A percentile compares a stretch with the other conserved stretches of the same genome.
These are phyloP conservation scores for Peziza echinospora DNA, from an alignment of 495 filamentous ascomycete genomes.

Conservation along the genomic window DNA sequence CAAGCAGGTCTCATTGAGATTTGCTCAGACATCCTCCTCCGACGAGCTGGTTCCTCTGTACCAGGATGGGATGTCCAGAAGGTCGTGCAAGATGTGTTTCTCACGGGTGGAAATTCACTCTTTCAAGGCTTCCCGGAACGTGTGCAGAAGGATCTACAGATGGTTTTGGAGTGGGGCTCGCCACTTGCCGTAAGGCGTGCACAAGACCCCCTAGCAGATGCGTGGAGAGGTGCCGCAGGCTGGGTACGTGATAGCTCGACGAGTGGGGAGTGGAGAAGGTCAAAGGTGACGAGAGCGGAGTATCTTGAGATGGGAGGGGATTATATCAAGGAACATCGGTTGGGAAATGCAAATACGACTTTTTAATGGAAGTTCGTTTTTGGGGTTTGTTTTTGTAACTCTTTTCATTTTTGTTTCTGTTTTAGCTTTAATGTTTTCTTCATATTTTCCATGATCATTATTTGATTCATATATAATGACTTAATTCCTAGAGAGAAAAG, in stretches of 20 bases:
- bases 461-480: too few relatives aligned
- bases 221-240: constrained; percentile 76
- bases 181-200: constrained; percentile 46
- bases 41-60: constrained; percentile 31
- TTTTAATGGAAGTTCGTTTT: too few relatives aligned
- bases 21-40: constrained; percentile 59
- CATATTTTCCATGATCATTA: too few relatives aligned
- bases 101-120: constrained; percentile 81
- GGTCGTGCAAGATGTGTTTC: constrained; percentile 64
- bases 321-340: constrained; percentile 72
- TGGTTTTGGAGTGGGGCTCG: constrained; percentile 47
- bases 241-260: constrained; percentile 33
- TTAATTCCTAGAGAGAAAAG: too few relatives aligned
- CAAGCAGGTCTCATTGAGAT: constrained; percentile 87
- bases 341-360: constrained; percentile 54
- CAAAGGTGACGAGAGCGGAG: constrained; percentile 44
- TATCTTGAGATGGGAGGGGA: constrained; percentile 69
- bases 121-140: constrained; percentile 76
- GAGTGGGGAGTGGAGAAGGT: constrained; percentile 26
- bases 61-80: constrained; percentile 32
- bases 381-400: too few relatives aligned
- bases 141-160: constrained; percentile 45
- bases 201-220: constrained; percentile 53
- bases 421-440: too few relatives aligned
- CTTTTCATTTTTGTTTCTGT: too few relatives aligned